These are phyloP conservation scores for Sugiyamaella neomexicana DNA, from an alignment of 1,139 yeast species.

Conservation along the genomic window DNA sequence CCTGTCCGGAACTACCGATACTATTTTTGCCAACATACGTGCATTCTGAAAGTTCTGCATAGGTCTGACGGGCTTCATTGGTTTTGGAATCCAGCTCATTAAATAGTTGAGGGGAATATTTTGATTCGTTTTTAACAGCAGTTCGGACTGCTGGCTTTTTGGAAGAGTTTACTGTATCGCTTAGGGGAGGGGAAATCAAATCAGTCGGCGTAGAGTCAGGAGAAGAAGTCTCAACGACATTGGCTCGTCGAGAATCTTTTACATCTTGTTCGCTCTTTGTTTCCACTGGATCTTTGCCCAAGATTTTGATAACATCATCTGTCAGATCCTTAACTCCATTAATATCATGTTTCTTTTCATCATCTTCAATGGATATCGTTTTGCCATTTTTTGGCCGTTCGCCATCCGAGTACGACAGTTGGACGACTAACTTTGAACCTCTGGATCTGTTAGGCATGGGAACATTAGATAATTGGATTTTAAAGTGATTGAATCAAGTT, in stretches of 20 bases:
- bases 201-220: neutral
- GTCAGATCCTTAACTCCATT: neutral
- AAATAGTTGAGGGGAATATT: constrained; percentile 8
- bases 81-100: constrained; percentile 14
- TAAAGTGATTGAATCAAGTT: neutral
- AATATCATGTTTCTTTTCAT: no score
- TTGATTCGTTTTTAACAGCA: neutral
- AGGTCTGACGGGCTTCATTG: constrained; percentile 64
- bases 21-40: constrained; percentile 55
- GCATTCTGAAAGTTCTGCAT: constrained; percentile 57
- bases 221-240: neutral
- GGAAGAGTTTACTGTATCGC: neutral
- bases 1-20: constrained; percentile 68
- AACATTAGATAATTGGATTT: neutral
- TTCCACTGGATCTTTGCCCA: no score
- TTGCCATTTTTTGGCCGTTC: neutral
- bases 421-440: neutral
- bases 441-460: constrained; percentile 2
- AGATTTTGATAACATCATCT: neutral
- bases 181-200: neutral
- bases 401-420: constrained; percentile 11
- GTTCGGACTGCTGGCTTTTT: neutral
- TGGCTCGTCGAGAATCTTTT: no score
- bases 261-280: no score
- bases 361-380: neutral